These are phyloP conservation scores for Isabelozyma gotoi DNA, from an alignment of 805 yeast genomes.

Conservation along the genomic window DNA sequence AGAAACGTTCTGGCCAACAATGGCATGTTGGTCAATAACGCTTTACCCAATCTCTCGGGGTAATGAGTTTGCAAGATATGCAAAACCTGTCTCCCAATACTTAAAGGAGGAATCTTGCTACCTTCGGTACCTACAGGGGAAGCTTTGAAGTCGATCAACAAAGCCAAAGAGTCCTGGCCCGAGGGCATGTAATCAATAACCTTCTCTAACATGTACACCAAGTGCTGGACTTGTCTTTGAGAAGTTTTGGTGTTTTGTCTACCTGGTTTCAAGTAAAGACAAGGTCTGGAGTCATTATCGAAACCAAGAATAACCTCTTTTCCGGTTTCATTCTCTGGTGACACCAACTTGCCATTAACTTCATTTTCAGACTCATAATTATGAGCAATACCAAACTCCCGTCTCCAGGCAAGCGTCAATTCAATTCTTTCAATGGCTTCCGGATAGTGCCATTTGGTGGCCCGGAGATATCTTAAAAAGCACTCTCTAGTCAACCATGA, in stretches of 20 bases:
- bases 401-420: conserved; percentile 85
- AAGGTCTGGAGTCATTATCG: conserved; percentile 88
- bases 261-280: conserved; percentile 89
- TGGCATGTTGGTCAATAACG: conserved; percentile 88
- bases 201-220: conserved; percentile 89
- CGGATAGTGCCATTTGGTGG: conserved; percentile 82
- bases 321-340: conserved; percentile 83
- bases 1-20: conserved; percentile 92
- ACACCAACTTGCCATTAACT: conserved; percentile 55
- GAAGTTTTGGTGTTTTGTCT: conserved; percentile 92
- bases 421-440: conserved; percentile 75
- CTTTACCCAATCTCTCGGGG: conserved; percentile 95
- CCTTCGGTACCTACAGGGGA: conserved; percentile 59
- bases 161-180: conserved; percentile 91
- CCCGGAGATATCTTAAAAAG: conserved; percentile 83
- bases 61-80: conserved; percentile 95
- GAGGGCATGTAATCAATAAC: conserved; percentile 94
- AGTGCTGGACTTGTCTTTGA: conserved; percentile 90
- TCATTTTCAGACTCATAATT: conserved; percentile 41
- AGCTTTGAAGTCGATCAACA: conserved; percentile 88
- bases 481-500: conserved; percentile 96
- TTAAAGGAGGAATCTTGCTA: conserved; percentile 82
- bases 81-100: conserved; percentile 87
- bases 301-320: conserved; percentile 89
- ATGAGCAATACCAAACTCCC: conserved; percentile 73